Evolutionary conservation across 192 early-diverging fungal species (phyloP), one percentile per base, ranked within the genome.

Genomic region (Backusella parvicylindrica): DNA sequence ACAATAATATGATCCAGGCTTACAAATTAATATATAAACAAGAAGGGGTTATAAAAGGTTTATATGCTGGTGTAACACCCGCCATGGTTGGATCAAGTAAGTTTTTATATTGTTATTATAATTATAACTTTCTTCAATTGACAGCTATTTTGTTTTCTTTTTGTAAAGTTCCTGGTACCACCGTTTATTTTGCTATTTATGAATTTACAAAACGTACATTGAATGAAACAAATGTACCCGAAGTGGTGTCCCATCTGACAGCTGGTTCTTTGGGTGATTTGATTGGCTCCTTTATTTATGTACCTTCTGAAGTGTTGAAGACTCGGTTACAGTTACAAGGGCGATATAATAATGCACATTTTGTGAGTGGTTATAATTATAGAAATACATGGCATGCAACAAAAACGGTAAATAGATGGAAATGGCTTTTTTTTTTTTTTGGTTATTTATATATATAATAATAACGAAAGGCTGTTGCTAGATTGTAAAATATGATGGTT

Each of bases 241-340:
- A 89, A 4, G 81, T 83, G 0, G 21, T 89, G 18, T 80, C 86
- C 11, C 87, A 89, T 84, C 77, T 89, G 38, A 70, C 77, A 64
- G 86, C 84, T 81, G 87, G 87, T 71, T 86, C 87, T 0, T 64
- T 89, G 13, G 87, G 87, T 50, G 87, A 89, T 74, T 74, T 89
- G 31, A 72, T 84, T 40, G 87, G 84, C 30, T 87, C 86, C 26
- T 68, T 85, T 70, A 80, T 89, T 21, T 89, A 89, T 73, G 87
- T 89, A 0, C 87, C 87, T 16, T 89, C 87, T 8, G 87, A 89
- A 65, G 87, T 89, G 2, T 72, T 93, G 53, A 95, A 95, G 76
- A 93, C 91, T 1, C 85, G 93, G 30, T 84, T 95, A 74, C 93
- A 95, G 68, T 81, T 95, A 37, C 93, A 95, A 75, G 92, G 92